Evolutionary conservation across 2,329 filamentous ascomycete genomes (phyloP).

Genomic region (Raffaelea arxii): DNA sequence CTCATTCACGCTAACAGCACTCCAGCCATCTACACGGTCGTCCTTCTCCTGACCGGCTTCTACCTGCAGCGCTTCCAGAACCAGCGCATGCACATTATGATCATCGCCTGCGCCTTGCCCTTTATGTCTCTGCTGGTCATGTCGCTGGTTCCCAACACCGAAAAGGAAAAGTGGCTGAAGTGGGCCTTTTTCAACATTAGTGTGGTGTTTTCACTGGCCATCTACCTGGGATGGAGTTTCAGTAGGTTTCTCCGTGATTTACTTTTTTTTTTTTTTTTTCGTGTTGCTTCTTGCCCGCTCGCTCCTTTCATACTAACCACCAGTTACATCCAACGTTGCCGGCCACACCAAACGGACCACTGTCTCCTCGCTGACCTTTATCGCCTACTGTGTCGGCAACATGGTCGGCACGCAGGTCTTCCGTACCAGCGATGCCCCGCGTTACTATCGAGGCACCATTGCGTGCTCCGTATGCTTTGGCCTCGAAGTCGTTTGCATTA

Average conservation of each 20-base stretch:
- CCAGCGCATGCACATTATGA: constrained; percentile 14
- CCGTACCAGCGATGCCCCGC: constrained; percentile 42
- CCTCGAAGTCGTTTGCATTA: constrained; percentile 20
- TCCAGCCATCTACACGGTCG: neutral
- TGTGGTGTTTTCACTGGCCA: constrained; percentile 31
- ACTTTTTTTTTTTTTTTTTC: neutral
- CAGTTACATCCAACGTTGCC: constrained; percentile 44
- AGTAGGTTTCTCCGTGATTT: neutral
- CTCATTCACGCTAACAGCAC: too few relatives aligned
- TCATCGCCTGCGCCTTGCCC: constrained; percentile 34
- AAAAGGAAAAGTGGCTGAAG: constrained; percentile 32
- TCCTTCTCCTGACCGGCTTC: neutral
- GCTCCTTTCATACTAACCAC: neutral
- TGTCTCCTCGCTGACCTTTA: constrained; percentile 40
- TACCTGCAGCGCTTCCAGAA: constrained; percentile 2
- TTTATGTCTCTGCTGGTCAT: constrained; percentile 37
- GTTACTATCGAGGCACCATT: constrained; percentile 48
- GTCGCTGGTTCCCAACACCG: constrained; percentile 33
- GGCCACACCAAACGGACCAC: constrained; percentile 48
- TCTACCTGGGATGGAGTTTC: constrained; percentile 30
- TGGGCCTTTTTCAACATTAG: constrained; percentile 39
- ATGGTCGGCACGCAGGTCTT: constrained; percentile 46
- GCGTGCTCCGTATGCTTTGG: constrained; percentile 24
- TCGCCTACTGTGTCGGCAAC: too few relatives aligned
- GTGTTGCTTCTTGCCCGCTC: neutral